These are phyloP conservation scores for Phytopythium vexans DNA, from an alignment of 352 stramenopile species.

Conservation along the genomic window DNA sequence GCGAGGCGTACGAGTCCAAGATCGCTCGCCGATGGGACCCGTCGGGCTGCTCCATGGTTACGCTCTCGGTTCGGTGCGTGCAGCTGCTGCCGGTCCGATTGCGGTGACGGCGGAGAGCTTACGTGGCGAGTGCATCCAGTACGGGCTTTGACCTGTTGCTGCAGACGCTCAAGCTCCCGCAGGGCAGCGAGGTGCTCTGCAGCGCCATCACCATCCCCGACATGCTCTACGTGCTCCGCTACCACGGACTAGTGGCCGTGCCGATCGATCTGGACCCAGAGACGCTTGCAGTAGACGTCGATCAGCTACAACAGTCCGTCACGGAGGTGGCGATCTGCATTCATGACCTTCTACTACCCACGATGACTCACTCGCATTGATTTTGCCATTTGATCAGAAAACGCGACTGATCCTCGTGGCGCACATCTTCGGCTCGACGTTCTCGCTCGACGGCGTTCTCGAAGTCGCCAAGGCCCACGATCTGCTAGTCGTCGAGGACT, in stretches of 20 bases:
- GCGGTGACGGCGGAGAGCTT: background rate
- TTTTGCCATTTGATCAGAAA: conserved; percentile 26
- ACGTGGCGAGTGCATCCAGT: conserved; percentile 15
- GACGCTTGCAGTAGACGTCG: conserved; percentile 56
- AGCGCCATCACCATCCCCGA: conserved; percentile 85
- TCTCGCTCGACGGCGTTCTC: conserved; percentile 47
- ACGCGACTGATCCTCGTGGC: conserved; percentile 70
- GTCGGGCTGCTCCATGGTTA: conserved; percentile 54
- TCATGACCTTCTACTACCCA: too few relatives aligned
- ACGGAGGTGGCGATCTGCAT: conserved; percentile 29
- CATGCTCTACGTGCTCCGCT: conserved; percentile 77
- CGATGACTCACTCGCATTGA: too few relatives aligned
- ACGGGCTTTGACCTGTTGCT: conserved; percentile 82
- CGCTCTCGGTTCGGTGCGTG: conserved; percentile 67
- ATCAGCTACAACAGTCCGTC: conserved; percentile 37
- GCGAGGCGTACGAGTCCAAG: conserved; percentile 41
- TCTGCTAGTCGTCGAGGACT: conserved; percentile 77
- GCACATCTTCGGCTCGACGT: conserved; percentile 75
- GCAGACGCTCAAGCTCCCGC: conserved; percentile 67
- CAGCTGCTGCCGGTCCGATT: background rate
- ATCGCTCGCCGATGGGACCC: conserved; percentile 56
- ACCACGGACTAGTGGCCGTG: conserved; percentile 73
- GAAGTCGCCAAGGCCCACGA: conserved; percentile 46
- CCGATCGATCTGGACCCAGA: conserved; percentile 65
- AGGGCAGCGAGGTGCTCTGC: conserved; percentile 69